Conservation (phyloP, 176 grass and related monocot genomes). For the Rhipidocladum racemiflorum region DNA sequence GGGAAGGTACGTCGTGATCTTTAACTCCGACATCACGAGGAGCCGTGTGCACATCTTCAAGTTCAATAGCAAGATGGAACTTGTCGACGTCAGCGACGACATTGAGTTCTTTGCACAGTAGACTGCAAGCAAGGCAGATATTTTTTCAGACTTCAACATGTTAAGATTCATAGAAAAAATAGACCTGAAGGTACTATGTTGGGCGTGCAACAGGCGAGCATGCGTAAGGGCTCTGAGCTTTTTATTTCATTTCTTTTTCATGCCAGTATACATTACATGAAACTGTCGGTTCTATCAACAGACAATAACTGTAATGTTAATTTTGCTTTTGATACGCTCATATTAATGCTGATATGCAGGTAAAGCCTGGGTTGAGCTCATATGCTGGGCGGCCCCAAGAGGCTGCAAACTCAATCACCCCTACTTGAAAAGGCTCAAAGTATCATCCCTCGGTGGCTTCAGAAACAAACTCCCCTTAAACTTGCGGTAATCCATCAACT, state of each 20-base stretch:
- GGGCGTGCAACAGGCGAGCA: too few species aligned
- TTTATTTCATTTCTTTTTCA: too few species aligned
- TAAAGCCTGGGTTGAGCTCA: not conserved
- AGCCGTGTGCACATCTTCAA: slow-evolving; percentile 28
- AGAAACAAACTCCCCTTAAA: slow-evolving; percentile 40
- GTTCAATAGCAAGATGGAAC: slow-evolving; percentile 9
- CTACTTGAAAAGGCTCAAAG: slow-evolving; percentile 39
- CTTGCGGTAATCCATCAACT: slow-evolving; percentile 32
- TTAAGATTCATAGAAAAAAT: too few species aligned
- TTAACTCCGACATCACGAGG: slow-evolving; percentile 35
- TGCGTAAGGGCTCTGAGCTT: too few species aligned
- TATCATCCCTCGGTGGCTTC: slow-evolving; percentile 33
- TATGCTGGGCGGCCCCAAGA: not conserved
- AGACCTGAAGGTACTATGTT: too few species aligned
- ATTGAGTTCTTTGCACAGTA: slow-evolving; percentile 24
- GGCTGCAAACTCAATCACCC: slow-evolving; percentile 16
- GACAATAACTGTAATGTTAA: too few species aligned
- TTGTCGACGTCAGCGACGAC: slow-evolving; percentile 6
- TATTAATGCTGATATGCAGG: not conserved
- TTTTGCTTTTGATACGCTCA: not conserved
- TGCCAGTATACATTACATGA: too few species aligned
- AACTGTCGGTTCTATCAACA: too few species aligned
- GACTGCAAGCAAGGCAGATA: too few species aligned
- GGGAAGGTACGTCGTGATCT: slow-evolving; percentile 22
- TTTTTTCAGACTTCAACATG: too few species aligned